Evolutionary conservation across 305 asterid genomes (phyloP).

Genomic region (Caryopteris hybrid): DNA sequence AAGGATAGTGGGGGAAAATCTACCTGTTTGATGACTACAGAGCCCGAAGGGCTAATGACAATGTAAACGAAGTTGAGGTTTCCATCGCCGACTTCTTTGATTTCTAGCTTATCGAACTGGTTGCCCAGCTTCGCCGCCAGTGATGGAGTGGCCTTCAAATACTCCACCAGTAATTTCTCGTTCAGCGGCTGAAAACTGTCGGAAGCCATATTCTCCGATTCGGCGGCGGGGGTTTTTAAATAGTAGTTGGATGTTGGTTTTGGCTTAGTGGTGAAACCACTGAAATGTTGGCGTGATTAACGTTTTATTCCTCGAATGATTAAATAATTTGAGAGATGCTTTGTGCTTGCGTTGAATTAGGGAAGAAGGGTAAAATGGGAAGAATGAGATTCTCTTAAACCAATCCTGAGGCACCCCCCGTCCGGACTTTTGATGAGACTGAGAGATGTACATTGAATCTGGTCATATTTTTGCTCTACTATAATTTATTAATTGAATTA

Average conservation of each 20-base stretch:
- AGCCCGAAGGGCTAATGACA: conserved; percentile 52
- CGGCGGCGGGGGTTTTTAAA: conserved; percentile 13
- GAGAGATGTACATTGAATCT: conserved; percentile 23
- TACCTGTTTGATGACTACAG: conserved; percentile 91
- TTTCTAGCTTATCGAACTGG: conserved; percentile 51
- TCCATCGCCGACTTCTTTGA: conserved; percentile 96
- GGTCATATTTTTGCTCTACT: conserved; percentile 18
- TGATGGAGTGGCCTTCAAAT: conserved; percentile 66
- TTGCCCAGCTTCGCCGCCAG: conserved; percentile 60
- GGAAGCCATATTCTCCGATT: conserved; percentile 39
- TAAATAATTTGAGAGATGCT: not conserved
- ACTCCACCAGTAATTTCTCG: conserved; percentile 70
- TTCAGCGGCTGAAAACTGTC: conserved; percentile 64
- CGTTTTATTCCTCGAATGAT: not conserved
- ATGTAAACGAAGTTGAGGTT: conserved; percentile 92
- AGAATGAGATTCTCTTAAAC: conserved; percentile 2
- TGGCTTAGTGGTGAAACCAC: not conserved
- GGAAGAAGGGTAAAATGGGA: not conserved
- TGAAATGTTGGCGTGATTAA: conserved; percentile 5
- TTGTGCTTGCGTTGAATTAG: not conserved
- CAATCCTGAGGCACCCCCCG: not conserved
- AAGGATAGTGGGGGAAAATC: too few species aligned
- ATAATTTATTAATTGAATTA: too few species aligned
- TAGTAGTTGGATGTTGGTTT: not conserved
- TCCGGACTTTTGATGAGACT: not conserved